Conservation (phyloP, 1,284 basidiomycete genomes). For the Sparassis latifolia region DNA sequence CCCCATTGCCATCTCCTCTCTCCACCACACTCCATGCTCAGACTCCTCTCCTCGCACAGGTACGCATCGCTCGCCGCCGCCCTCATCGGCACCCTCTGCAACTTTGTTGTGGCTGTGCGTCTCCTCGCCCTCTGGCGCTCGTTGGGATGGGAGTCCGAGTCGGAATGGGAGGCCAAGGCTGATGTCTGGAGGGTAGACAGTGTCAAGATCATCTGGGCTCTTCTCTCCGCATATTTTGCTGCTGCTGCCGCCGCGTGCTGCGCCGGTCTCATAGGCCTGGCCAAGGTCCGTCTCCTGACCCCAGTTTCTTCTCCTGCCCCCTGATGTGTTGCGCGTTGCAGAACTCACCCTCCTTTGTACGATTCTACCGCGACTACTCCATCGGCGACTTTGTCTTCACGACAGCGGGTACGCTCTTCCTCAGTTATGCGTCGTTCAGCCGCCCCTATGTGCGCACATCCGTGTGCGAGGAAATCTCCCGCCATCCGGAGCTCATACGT, state of each 20-base stretch:
- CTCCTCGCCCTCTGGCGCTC: slow-evolving; percentile 52
- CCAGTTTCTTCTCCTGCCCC: not conserved
- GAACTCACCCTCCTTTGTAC: slow-evolving; percentile 48
- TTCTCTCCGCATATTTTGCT: slow-evolving; percentile 60
- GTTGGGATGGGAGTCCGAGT: slow-evolving; percentile 62
- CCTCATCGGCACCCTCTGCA: slow-evolving; percentile 46
- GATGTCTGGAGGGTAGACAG: slow-evolving; percentile 55
- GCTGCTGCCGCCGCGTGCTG: slow-evolving; percentile 53
- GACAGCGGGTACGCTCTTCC: slow-evolving; percentile 46
- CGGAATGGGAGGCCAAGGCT: slow-evolving; percentile 62
- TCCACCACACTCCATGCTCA: slow-evolving; percentile 2
- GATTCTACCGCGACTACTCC: slow-evolving; percentile 66
- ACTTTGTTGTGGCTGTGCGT: slow-evolving; percentile 47
- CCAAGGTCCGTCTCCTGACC: slow-evolving; percentile 40
- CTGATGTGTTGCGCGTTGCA: slow-evolving; percentile 19
- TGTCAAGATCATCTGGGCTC: slow-evolving; percentile 57
- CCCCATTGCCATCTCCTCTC: too few species aligned
- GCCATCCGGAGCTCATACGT: slow-evolving; percentile 68
- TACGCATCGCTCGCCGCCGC: slow-evolving; percentile 51
- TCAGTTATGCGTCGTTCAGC: slow-evolving; percentile 54
- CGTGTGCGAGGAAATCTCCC: slow-evolving; percentile 66
- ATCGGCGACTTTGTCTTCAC: slow-evolving; percentile 68
- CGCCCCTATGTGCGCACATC: slow-evolving; percentile 45
- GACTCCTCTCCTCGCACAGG: slow-evolving; percentile 28
- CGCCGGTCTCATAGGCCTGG: slow-evolving; percentile 60